Conservation (phyloP, 2,329 filamentous ascomycete species). For the Epichloe gansuensis region DNA sequence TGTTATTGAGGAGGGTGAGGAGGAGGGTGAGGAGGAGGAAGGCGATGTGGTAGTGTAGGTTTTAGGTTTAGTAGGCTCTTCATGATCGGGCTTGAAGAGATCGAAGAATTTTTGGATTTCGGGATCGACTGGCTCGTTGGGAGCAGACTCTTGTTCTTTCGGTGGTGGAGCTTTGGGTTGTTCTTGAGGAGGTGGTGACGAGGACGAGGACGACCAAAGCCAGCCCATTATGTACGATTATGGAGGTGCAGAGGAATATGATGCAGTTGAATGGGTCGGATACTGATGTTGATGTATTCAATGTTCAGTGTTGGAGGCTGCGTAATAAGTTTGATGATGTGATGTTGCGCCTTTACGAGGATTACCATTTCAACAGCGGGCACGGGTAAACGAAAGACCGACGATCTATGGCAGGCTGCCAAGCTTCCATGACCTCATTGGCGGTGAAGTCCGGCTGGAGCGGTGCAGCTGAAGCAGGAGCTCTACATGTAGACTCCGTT, state of each 20-base stretch:
- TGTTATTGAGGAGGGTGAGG: slow-evolving; percentile 19
- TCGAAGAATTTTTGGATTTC: slow-evolving; percentile 44
- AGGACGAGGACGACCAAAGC: slow-evolving; percentile 40
- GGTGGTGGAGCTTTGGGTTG: slow-evolving; percentile 13
- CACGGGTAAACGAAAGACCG: slow-evolving; percentile 2
- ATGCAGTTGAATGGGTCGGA: neutral
- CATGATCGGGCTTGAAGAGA: slow-evolving; percentile 25
- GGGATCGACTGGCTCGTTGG: slow-evolving; percentile 27
- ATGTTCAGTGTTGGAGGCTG: too few relatives aligned
- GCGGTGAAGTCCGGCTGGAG: neutral
- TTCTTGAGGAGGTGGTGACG: slow-evolving; percentile 11
- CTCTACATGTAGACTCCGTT: neutral
- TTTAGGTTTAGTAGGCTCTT: slow-evolving; percentile 14
- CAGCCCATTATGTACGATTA: slow-evolving; percentile 40
- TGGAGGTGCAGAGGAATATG: neutral
- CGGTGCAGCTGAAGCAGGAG: neutral
- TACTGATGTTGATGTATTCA: neutral
- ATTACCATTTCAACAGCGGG: too few relatives aligned
- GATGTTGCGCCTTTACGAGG: neutral
- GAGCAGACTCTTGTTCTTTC: slow-evolving; percentile 11
- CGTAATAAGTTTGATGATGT: too few relatives aligned
- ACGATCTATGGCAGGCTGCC: neutral
- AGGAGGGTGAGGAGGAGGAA: slow-evolving; percentile 19
- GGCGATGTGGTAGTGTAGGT: slow-evolving; percentile 11
- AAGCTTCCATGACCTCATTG: slow-evolving; percentile 10